phyloP scores from a whole-genome alignment of 1,139 yeast genomes.

The Kodamaea ohmeri region DNA sequence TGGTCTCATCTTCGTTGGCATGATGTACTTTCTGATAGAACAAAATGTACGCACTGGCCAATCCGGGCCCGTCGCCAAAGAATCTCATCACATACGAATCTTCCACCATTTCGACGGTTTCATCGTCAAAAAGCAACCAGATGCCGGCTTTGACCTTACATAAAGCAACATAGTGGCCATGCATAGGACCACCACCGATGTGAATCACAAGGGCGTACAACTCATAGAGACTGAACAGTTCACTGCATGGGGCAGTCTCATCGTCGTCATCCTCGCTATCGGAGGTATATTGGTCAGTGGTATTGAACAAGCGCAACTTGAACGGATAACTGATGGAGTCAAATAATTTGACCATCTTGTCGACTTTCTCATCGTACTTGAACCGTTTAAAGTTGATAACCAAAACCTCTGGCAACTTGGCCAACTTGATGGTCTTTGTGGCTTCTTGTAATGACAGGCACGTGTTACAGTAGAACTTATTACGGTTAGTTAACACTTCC shows the following conservation, averaged over 20 bases:
- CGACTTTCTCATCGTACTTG: conserved; percentile 82
- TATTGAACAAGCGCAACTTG: conserved; percentile 69
- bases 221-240: conserved; percentile 57
- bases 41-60: conserved; percentile 88
- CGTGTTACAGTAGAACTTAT: conserved; percentile 88
- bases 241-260: conserved; percentile 5
- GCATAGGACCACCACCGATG: conserved; percentile 97
- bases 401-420: conserved; percentile 71
- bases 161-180: conserved; percentile 90
- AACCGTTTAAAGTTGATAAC: conserved; percentile 87
- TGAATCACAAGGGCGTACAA: conserved; percentile 86
- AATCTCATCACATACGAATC: conserved; percentile 81
- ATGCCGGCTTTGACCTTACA: conserved; percentile 78
- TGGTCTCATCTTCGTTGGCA: conserved; percentile 34
- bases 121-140: conserved; percentile 94
- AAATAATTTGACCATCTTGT: conserved; percentile 80
- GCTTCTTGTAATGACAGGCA: conserved; percentile 95
- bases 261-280: conserved; percentile 24
- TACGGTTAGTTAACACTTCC: conserved; percentile 81
- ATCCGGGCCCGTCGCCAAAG: conserved; percentile 84
- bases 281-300: conserved; percentile 42
- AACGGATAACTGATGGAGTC: conserved; percentile 82
- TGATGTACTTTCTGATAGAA: conserved; percentile 53
- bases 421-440: conserved; percentile 82
- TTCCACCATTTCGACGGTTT: conserved; percentile 85